These are phyloP conservation scores for Penicillium salamii DNA, from an alignment of 495 filamentous ascomycete genomes.

Conservation along the genomic window DNA sequence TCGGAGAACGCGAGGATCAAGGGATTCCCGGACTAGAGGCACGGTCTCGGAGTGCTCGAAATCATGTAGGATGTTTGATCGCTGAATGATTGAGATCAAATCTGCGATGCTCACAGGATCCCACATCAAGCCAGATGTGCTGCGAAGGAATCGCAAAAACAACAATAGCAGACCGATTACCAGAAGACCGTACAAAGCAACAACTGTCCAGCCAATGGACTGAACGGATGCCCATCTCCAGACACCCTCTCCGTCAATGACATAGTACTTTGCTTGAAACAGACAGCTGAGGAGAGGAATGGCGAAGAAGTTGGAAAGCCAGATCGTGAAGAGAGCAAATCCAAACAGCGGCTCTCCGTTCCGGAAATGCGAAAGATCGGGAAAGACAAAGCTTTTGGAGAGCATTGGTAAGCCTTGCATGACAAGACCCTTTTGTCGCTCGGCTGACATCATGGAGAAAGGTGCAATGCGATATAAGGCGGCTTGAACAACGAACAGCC, in stretches of 20 bases:
- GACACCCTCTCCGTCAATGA: constrained; percentile 33
- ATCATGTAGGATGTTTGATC: constrained; percentile 72
- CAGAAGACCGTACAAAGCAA: constrained; percentile 68
- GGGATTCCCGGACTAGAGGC: constrained; percentile 41
- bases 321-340: constrained; percentile 53
- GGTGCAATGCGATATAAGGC: constrained; percentile 76
- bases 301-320: constrained; percentile 61
- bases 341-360: constrained; percentile 54
- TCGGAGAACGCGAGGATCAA: constrained; percentile 54
- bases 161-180: constrained; percentile 55
- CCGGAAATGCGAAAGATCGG: constrained; percentile 55
- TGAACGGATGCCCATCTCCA: constrained; percentile 82
- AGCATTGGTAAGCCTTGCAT: constrained; percentile 44
- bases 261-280: constrained; percentile 58
- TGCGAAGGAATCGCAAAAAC: constrained; percentile 45
- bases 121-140: constrained; percentile 76
- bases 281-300: constrained; percentile 63
- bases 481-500: constrained; percentile 68
- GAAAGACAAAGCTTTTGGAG: constrained; percentile 54
- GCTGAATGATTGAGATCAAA: constrained; percentile 67
- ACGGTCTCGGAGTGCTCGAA: constrained; percentile 60
- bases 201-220: constrained; percentile 72
- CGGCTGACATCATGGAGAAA: constrained; percentile 70
- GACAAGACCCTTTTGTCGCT: constrained; percentile 33
- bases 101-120: constrained; percentile 79